Evolutionary conservation across 768 basidiomycete species (phyloP), one percentile per base, ranked within the genome.

Genomic region (Serpula lacrymans): DNA sequence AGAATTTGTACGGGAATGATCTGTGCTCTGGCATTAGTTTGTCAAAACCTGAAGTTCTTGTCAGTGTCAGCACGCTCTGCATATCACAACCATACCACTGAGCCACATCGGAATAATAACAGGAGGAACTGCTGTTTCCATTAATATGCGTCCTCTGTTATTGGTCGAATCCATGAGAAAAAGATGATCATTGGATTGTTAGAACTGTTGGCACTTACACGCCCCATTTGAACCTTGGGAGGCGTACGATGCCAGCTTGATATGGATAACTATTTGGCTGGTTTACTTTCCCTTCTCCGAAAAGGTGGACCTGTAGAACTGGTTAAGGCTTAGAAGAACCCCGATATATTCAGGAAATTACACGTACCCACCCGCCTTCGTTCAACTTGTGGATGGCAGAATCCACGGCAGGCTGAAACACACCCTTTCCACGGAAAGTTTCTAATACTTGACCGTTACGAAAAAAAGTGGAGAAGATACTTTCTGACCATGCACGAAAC

Each of bases 201-300:
- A 6, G n/a, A 33, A 46, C 22, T 28, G 13, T 22, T 25, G 23
- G 35, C 29, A 82, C 92, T 62, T 57, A 94, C 92, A 94, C 69
- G 43, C 94, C 94, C 94, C 94, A 97, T 69, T 94, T 96, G 64
- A 96, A 95, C 34, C 88, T 71, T 6, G 81, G 72, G 37, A 96
- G 62, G 50, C 59, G 60, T 13, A 71, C 67, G 5, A 67, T 46
- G 9, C 80, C 78, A 42, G 67, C 52, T 26, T 52, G 55, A 36
- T 54, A 57, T 27, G 59, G 55, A 55, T 84, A 81, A 9, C 59
- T 60, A n/a, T 66, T 45, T 14, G 82, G 76, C 55, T 91, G 94
- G 54, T 86, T 84, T 34, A 96, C 77, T 52, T 84, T 88, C 17
- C 93, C 91, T 63, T 96, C 94, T 4, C 88, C 77, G 50, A 89